Percentiles rank a stretch among this genome's conserved stretches.
phyloP scores from a whole-genome alignment of 352 stramenopile species.

The Thalassiosira sp. region DNA sequence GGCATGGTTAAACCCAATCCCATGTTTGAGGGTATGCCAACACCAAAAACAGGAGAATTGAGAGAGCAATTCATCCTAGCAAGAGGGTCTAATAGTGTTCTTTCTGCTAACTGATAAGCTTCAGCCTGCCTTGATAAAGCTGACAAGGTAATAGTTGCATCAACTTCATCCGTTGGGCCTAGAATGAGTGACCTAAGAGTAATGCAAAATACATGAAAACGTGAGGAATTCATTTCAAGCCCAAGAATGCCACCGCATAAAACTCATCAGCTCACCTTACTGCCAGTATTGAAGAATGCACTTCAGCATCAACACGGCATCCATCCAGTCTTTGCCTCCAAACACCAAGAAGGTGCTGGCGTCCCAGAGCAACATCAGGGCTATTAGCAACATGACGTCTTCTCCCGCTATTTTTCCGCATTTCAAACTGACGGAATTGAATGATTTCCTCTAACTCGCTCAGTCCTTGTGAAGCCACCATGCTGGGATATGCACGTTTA shows the following conservation, averaged over 20 bases:
- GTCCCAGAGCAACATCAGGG: conserved; percentile 59
- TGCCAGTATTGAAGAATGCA: conserved; percentile 88
- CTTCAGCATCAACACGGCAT: conserved; percentile 87
- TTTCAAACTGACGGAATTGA: conserved; percentile 89
- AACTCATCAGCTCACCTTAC: conserved; percentile 81
- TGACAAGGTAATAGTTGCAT: conserved; percentile 80
- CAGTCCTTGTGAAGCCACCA: conserved; percentile 96
- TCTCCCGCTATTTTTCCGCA: conserved; percentile 35
- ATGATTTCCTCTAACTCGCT: conserved; percentile 98
- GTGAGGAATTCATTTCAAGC: background rate
- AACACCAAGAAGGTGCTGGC: conserved; percentile 77
- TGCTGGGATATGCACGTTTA: conserved; percentile 93
- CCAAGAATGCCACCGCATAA: background rate
- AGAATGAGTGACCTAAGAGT: conserved; percentile 72
- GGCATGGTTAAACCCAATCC: conserved; percentile 29
- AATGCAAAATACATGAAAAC: background rate
- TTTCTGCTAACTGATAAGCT: conserved; percentile 75
- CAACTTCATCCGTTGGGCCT: conserved; percentile 79
- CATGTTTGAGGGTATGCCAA: conserved; percentile 62
- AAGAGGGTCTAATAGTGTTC: conserved; percentile 78
- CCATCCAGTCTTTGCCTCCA: conserved; percentile 89
- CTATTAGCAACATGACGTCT: conserved; percentile 65
- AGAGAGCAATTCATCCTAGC: conserved; percentile 68
- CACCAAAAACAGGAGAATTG: conserved; percentile 74
- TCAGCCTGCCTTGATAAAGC: conserved; percentile 79